Evolutionary conservation across 2,329 filamentous ascomycete species (phyloP), one percentile per base, ranked within the genome.

Genomic region (Aureobasidium sp.): DNA sequence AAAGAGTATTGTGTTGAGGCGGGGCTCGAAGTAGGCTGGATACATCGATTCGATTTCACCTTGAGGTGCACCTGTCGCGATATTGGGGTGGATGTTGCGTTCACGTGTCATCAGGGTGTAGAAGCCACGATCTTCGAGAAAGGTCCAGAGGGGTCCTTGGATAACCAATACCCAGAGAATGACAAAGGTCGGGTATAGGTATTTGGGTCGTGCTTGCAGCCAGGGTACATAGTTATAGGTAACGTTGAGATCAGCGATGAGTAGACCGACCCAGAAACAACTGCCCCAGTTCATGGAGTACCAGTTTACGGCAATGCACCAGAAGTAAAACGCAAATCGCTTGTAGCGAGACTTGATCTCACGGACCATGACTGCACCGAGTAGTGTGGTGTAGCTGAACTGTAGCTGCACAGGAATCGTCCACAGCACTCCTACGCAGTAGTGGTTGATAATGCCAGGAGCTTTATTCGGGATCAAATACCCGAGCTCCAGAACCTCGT

Each of bases 391-490:
- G 71, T 77, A 79, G 1, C 76, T 71, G 33, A 74, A 76, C 64
- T 79, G 77, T 1, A 79, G 69, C 62, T 78, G 76, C 0, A 79
- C 76, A 0, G 77, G 76, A 23, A 79, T 78, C 1, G 77, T 79
- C 77, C 77, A 79, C 1, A 79, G 69, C 4, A 79, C 77, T 66
- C 77, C 77, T 0, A 77, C 78, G 62, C 77, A 79, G 66, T 77
- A 79, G 63, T 79, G 74, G 65, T 73, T 74, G 11, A 75, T 78
- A 51, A 79, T 75, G 53, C 76, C 73, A 0, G 77, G 77, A 5
- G 75, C 74, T 2, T 74, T 75, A 51, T 79, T 79, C 6, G 77
- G 77, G 13, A 78, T 73, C 9, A 79, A 67, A 51, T 76, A 79
- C 2, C 73, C 69, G 6, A 79, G 69, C 63, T 79, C 74, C 2